These are phyloP conservation scores for Hericium coralloides DNA, from an alignment of 768 basidiomycete species.

Conservation along the genomic window DNA sequence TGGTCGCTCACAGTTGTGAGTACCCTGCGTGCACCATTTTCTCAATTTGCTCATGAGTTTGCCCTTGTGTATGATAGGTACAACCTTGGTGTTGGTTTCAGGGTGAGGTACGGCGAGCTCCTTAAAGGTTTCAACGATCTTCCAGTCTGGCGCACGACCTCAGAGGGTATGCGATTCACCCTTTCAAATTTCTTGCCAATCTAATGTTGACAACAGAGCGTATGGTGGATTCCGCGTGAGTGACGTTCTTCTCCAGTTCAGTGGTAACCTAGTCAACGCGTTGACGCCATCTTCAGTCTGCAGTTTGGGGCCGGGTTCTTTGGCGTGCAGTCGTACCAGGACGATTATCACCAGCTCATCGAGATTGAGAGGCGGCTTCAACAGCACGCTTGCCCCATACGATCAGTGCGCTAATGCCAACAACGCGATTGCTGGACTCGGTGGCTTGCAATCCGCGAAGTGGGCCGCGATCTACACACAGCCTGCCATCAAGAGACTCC, in stretches of 20 bases:
- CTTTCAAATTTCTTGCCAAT: background rate
- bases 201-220: slow-evolving; percentile 13
- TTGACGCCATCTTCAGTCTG: slow-evolving; percentile 15
- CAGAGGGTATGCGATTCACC: slow-evolving; percentile 22
- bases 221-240: slow-evolving; percentile 27
- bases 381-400: slow-evolving; percentile 40
- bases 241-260: background rate
- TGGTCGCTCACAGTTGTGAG: slow-evolving; percentile 33
- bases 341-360: slow-evolving; percentile 37
- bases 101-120: slow-evolving; percentile 38
- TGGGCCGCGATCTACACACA: slow-evolving; percentile 35
- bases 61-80: slow-evolving; percentile 16
- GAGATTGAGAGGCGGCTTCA: slow-evolving; percentile 37
- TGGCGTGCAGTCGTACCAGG: slow-evolving; percentile 30
- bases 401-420: slow-evolving; percentile 23
- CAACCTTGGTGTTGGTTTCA: slow-evolving; percentile 34
- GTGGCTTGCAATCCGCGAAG: slow-evolving; percentile 14
- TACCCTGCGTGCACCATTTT: background rate
- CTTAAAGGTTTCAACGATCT: slow-evolving; percentile 33
- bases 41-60: background rate
- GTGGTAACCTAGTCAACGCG: background rate
- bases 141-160: slow-evolving; percentile 41
- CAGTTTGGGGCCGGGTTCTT: slow-evolving; percentile 45
- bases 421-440: slow-evolving; percentile 18
- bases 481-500: slow-evolving; percentile 27